Conservation (phyloP, 176 grass and related monocot genomes). For the Aegilops bicornis region DNA sequence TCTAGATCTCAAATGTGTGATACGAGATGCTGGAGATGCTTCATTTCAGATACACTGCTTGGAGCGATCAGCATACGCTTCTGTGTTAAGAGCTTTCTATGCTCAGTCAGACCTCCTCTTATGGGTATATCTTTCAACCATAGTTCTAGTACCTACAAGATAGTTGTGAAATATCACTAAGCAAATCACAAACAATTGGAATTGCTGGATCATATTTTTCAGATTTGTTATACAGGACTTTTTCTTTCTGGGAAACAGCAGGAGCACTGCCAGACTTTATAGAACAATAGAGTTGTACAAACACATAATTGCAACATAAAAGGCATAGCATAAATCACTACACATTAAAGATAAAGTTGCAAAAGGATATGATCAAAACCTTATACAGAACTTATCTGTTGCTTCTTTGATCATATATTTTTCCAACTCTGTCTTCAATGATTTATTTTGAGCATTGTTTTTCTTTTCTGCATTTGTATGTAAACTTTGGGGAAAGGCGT, state of each 20-base stretch:
- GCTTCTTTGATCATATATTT: background rate
- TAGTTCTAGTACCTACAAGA: background rate
- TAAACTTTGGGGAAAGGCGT: background rate
- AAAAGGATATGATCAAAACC: background rate
- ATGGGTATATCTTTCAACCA: conserved; percentile 39
- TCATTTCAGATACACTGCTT: conserved; percentile 66
- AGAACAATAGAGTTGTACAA: background rate
- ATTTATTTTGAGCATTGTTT: background rate
- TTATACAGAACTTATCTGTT: background rate
- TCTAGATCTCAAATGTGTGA: background rate
- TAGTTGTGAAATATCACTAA: background rate
- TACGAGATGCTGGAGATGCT: conserved; percentile 38
- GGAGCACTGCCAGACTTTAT: background rate
- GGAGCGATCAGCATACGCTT: conserved; percentile 57
- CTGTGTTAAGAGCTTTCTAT: conserved; percentile 69
- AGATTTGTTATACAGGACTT: background rate
- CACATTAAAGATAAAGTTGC: background rate
- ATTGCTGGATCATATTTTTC: background rate
- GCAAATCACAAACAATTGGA: conserved; percentile 6
- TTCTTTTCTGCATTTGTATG: background rate
- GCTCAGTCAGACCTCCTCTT: conserved; percentile 57
- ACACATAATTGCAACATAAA: background rate
- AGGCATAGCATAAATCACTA: background rate
- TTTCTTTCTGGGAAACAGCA: background rate
- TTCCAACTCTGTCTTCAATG: background rate